Conservation (phyloP, 371 early-diverging fungal species). For the Scutellospora calospora region DNA sequence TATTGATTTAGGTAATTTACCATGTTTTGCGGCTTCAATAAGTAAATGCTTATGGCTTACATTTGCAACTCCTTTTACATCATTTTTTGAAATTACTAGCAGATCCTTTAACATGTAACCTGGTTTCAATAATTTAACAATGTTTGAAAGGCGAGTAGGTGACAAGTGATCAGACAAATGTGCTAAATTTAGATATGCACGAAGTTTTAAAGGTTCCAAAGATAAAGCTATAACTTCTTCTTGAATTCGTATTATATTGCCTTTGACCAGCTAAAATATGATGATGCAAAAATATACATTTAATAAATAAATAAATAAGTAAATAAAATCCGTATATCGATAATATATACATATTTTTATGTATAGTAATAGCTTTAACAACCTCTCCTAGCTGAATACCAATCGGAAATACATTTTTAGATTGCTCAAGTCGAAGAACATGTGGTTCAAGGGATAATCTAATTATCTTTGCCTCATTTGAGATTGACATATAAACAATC, state of each 20-base stretch:
- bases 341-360: neutral
- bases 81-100: conserved; percentile 62
- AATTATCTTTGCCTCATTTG: conserved; percentile 64
- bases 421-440: conserved; percentile 56
- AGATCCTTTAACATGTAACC: conserved; percentile 60
- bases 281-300: neutral
- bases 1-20: conserved; percentile 49
- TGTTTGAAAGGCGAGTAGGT: conserved; percentile 53
- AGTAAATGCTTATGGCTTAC: conserved; percentile 70
- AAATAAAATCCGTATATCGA: neutral
- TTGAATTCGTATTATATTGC: conserved; percentile 59
- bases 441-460: conserved; percentile 66
- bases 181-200: conserved; percentile 60
- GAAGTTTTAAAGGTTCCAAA: conserved; percentile 61
- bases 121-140: conserved; percentile 55
- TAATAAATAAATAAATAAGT: neutral
- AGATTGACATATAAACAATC: conserved; percentile 67
- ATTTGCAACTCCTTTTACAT: conserved; percentile 52
- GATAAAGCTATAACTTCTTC: conserved; percentile 59
- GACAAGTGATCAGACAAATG: conserved; percentile 73
- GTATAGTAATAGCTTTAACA: neutral
- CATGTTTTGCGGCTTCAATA: conserved; percentile 59
- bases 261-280: conserved; percentile 58
- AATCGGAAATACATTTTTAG: conserved; percentile 52
- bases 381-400: conserved; percentile 50